Base-by-base conservation (phyloP, 208 protist genomes). In the Trypanosoma caninum region DNA sequence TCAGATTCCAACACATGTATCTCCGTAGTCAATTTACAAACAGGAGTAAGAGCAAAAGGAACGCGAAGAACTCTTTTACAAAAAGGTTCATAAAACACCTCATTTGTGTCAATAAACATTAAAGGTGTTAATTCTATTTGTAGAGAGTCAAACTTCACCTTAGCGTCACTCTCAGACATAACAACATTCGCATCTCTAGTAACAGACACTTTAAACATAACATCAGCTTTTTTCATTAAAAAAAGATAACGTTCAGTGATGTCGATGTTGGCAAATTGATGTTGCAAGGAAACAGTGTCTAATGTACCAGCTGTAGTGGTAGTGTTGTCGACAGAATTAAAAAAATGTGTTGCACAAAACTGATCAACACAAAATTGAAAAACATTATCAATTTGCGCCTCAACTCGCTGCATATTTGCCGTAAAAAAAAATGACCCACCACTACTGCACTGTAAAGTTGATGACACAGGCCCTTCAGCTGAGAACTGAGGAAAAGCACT, bases 71-170 rank as follows among this genome's bases (percentile, higher is more conserved):
- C 81, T 61, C 85, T 87, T 46, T 66, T 69, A 51, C 70, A 89
- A 63, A 94, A 90, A 40, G 88, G 88, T 23, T 82, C 59, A 66
- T 91, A 91, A 9, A 94, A 70, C 55, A 90, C 18, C 61, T 91
- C 75, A 23, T 80, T 69, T 2, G 82, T 80, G 70, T 91, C 88
- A 40, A 81, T 77, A 4, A 91, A 67, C 59, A 84, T 84, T 18
- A 82, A 75, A 23, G 84, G 82, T 9, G 84, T 88, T 20, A 94
- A 47, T 20, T 81, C 61, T 2, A 88, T 22, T 40, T 56, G 50
- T 22, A 90, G 28, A 46, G 63, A 45, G 2, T 72, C 78, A 4
- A 78, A 37, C 11, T 47, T 61, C 25, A 89, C 46, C 41, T 69
- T 59, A 18, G 83, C 35, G 20, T 48, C 82, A 35, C 37, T 70